phyloP scores from a whole-genome alignment of 169 alveolate species.

The Eimeria zaria region DNA sequence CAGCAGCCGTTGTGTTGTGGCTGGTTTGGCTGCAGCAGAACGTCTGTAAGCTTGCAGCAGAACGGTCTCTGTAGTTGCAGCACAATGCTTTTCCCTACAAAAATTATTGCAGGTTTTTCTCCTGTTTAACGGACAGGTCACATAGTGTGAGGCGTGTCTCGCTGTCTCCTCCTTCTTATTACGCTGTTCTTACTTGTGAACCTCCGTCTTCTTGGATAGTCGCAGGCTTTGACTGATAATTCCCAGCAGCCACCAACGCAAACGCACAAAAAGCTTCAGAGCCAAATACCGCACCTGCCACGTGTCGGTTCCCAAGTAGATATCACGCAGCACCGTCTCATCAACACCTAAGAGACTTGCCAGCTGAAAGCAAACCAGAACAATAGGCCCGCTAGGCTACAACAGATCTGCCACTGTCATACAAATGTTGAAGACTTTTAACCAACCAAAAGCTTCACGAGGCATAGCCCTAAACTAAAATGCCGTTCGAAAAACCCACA shows the following conservation, averaged over 20 bases:
- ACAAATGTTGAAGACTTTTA: not conserved
- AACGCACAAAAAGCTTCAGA: constrained; percentile 45
- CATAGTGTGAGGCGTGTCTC: not conserved
- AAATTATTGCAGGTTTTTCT: not conserved
- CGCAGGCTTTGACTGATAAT: constrained; percentile 35
- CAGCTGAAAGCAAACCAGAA: not conserved
- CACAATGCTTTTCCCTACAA: not conserved
- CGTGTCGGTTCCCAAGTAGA: constrained; percentile 5
- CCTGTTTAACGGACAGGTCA: not conserved
- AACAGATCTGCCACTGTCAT: not conserved
- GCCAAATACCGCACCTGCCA: constrained; percentile 52
- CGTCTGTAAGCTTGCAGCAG: not conserved
- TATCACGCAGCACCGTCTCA: constrained; percentile 39
- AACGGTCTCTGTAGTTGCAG: not conserved
- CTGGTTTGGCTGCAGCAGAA: not conserved
- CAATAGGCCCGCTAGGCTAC: no score
- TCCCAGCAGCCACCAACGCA: constrained; percentile 73
- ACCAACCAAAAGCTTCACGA: not conserved
- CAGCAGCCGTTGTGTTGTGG: not conserved
- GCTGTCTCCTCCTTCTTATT: not conserved
- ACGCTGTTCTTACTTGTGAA: constrained; percentile 26
- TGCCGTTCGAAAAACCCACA: not conserved
- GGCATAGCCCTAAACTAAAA: not conserved
- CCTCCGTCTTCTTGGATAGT: constrained; percentile 6
- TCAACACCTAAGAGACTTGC: constrained; percentile 61